Percentiles rank a stretch among this genome's conserved stretches.
Evolutionary conservation across 2,329 filamentous ascomycete species (phyloP).

Genomic region (Xylariaceae sp.): DNA sequence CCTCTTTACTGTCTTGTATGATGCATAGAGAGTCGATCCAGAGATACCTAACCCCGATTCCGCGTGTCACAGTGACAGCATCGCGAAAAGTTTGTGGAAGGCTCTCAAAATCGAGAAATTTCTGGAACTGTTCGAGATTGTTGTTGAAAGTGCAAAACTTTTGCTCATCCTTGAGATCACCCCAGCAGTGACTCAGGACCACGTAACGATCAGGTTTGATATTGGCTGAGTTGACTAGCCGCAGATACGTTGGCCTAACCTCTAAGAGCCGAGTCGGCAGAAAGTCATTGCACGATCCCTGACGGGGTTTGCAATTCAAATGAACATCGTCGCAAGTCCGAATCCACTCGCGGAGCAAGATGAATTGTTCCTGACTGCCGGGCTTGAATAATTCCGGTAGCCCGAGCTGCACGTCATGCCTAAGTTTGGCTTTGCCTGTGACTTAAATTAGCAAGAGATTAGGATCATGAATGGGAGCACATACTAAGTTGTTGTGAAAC

Average conservation of each 20-base stretch:
- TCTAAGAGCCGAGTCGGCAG: neutral
- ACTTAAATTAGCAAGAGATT: neutral
- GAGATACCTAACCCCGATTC: conserved; percentile 3
- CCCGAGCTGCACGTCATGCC: conserved; percentile 9
- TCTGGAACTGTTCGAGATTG: neutral
- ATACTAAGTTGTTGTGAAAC: no score
- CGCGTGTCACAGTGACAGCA: neutral
- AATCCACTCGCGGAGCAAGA: conserved; percentile 12
- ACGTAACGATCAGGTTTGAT: neutral
- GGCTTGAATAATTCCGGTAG: conserved; percentile 9
- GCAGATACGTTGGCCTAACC: neutral
- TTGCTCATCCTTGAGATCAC: neutral
- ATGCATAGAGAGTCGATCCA: conserved; percentile 9
- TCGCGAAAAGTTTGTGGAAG: neutral
- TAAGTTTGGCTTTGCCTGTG: neutral
- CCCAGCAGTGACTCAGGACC: neutral
- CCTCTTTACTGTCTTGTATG: conserved; percentile 3
- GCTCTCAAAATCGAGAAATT: neutral
- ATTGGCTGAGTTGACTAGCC: neutral
- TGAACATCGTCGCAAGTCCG: conserved; percentile 10
- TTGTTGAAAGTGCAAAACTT: neutral
- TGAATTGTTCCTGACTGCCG: conserved; percentile 7
- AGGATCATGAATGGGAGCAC: neutral
- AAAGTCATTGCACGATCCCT: neutral
- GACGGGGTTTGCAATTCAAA: neutral